These are phyloP conservation scores for Coniferiporia sulphurascens DNA, from an alignment of 1,284 basidiomycete species.

Conservation along the genomic window DNA sequence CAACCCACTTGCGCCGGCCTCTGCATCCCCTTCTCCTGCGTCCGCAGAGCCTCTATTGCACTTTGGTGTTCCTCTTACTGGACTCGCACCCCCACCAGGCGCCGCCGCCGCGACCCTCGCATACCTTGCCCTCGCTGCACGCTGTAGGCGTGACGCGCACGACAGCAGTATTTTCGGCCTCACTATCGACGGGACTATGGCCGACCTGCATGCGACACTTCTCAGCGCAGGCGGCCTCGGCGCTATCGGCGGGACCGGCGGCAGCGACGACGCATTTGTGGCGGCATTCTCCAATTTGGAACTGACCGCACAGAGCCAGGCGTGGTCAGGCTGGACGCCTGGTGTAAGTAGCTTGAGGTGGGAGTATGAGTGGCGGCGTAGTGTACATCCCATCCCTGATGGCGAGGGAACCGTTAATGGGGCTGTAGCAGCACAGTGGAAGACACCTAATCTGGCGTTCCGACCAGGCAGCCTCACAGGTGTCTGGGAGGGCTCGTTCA, in stretches of 20 bases:
- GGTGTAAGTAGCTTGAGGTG: slow-evolving; percentile 16
- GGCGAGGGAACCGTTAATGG: background rate
- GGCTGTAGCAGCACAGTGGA: no score
- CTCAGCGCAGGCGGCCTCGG: background rate
- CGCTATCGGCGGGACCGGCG: background rate
- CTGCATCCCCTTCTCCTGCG: background rate
- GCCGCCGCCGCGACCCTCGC: slow-evolving; percentile 66
- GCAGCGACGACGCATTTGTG: slow-evolving; percentile 6
- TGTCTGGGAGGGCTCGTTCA: slow-evolving; percentile 72
- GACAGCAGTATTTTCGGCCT: background rate
- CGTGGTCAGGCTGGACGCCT: background rate
- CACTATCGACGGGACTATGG: background rate
- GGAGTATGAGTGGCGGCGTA: slow-evolving; percentile 21
- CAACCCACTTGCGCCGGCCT: no score
- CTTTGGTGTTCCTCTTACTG: slow-evolving; percentile 22
- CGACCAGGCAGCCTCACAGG: slow-evolving; percentile 64
- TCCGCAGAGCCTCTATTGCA: slow-evolving; percentile 9
- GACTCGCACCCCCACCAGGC: slow-evolving; percentile 49
- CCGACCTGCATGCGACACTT: background rate
- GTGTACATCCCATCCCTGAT: slow-evolving; percentile 25
- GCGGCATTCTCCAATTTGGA: background rate
- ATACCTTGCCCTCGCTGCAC: slow-evolving; percentile 49
- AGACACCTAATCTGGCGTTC: slow-evolving; percentile 32
- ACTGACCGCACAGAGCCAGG: background rate
- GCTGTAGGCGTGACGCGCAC: slow-evolving; percentile 34